Base-by-base conservation (phyloP, 805 yeast genomes). In the Candida hungchunana region DNA sequence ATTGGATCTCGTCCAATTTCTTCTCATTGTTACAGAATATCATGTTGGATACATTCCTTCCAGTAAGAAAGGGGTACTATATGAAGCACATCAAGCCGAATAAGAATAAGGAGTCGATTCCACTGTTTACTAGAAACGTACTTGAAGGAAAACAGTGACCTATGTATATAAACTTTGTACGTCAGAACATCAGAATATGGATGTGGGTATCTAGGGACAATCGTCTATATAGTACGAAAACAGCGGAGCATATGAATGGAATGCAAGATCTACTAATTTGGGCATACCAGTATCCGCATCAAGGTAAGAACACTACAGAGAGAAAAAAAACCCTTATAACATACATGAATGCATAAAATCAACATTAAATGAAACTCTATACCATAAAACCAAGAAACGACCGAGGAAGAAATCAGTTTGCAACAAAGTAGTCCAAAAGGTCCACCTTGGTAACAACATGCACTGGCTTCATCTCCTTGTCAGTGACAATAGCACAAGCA, bases 381-480 rank as follows among this genome's bases (percentile, higher is more conserved):
- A n/a, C n/a, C n/a, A n/a, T n/a, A n/a, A n/a, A n/a, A n/a, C n/a
- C n/a, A n/a, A n/a, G n/a, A n/a, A n/a, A n/a, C n/a, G n/a, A n/a
- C n/a, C n/a, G n/a, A n/a, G n/a, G n/a, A n/a, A 8, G 23, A 8
- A 20, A 18, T 30, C 16, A 38, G 26, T 48, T 37, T 8, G 23
- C 51, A 21, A 51, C 44, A 24, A 66, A 57, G 47, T 64, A 67
- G 42, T 82, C 73, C 51, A 85, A 68, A 58, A 85, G 69, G 60
- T 85, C 95, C 55, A 85, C 90, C 69, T 85, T 85, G 42, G 95
- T 85, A 39, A 84, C 95, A 41, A 85, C 80, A 59, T 85, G 90
- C 31, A 83, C 70, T 32, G 95, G 93, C 53, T 73, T 79, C 54
- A 71, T 67, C 26, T 79, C 78, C 5, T 61, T 63, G 52, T 82